Conservation (phyloP, 83 land plant species). For the Thuja plicata region DNA sequence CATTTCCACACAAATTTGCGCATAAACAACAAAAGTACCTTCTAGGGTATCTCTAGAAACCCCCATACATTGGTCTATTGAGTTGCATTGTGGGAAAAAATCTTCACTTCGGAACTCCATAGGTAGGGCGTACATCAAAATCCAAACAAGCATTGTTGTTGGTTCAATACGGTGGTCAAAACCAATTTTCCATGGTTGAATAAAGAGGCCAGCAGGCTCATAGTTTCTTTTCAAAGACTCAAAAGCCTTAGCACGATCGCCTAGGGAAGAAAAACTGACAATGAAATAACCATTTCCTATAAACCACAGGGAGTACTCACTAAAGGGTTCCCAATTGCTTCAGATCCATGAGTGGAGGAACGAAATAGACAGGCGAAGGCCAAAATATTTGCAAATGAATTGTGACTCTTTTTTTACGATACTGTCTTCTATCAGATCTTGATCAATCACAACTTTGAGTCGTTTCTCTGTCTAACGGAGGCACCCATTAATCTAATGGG, state of each 20-base stretch:
- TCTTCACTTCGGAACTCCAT: not conserved
- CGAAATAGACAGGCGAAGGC: not conserved
- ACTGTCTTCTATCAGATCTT: too few relatives aligned
- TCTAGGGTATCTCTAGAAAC: not conserved
- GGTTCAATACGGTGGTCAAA: not conserved
- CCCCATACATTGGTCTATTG: not conserved
- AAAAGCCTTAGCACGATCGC: not conserved
- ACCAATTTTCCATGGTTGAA: not conserved
- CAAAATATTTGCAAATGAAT: too few relatives aligned
- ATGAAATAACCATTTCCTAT: not conserved
- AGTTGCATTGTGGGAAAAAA: not conserved
- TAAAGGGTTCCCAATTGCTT: not conserved
- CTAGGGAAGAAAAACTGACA: too few relatives aligned
- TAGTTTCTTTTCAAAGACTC: too few relatives aligned
- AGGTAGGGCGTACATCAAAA: not conserved
- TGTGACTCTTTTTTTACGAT: not conserved
- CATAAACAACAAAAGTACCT: not conserved
- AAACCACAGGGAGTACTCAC: not conserved
- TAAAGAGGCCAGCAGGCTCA: not conserved
- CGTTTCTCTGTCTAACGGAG: not conserved
- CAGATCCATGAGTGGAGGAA: not conserved
- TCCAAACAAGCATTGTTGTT: not conserved
- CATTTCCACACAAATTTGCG: not conserved
- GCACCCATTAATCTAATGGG: not conserved
- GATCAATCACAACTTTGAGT: too few relatives aligned